Evolutionary conservation across 345 rosid genomes (phyloP).

Genomic region (Garcia nutans): DNA sequence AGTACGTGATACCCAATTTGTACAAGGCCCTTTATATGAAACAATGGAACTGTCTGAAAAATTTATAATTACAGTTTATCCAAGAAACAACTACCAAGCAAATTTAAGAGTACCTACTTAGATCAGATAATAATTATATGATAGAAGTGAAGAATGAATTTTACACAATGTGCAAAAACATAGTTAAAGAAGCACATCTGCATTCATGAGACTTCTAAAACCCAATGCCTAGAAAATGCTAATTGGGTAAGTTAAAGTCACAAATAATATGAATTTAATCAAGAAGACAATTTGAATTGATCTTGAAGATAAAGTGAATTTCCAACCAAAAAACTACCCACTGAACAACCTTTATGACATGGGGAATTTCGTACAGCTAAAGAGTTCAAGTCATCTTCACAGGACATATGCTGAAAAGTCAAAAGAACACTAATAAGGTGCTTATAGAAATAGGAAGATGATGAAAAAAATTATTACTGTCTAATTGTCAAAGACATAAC

Average conservation of each 20-base stretch:
- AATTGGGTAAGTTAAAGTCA: background rate
- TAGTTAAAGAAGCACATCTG: no score
- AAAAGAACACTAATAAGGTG: background rate
- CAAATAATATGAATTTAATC: background rate
- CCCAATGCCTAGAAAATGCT: background rate
- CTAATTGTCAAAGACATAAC: background rate
- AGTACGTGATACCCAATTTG: background rate
- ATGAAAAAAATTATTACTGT: background rate
- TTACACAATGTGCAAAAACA: no score
- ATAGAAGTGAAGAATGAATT: background rate
- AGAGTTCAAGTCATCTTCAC: background rate
- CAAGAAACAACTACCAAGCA: background rate
- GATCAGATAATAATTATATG: background rate
- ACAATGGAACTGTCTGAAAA: background rate
- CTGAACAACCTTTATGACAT: background rate
- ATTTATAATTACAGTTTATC: background rate
- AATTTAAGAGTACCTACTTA: no score
- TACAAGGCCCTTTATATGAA: background rate
- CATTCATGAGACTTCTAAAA: no score
- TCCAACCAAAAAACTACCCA: background rate
- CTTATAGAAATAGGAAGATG: background rate
- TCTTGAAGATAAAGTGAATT: background rate
- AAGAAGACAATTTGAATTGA: background rate
- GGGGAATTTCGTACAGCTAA: background rate
- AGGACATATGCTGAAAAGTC: background rate